Percentiles rank a stretch among this genome's conserved stretches.
phyloP scores from a whole-genome alignment of 1,284 basidiomycete species.

The Moniliella sp. region DNA sequence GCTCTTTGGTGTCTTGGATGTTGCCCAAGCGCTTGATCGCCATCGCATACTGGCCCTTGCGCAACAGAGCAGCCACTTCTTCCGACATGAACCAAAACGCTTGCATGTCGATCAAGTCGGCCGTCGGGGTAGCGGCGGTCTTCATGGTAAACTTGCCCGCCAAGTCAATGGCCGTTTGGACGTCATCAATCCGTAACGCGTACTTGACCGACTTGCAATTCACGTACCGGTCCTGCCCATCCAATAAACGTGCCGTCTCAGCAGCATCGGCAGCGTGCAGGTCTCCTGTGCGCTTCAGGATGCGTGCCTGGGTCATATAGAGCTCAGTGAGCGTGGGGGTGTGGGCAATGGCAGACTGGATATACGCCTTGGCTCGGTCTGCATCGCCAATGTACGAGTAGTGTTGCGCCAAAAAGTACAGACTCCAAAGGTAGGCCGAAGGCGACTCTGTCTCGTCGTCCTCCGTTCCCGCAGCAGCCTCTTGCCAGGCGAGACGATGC shows the following conservation, averaged over 20 bases:
- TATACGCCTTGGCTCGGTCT: conserved; percentile 45
- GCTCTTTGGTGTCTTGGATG: conserved; percentile 65
- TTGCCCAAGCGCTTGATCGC: conserved; percentile 70
- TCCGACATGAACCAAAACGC: conserved; percentile 68
- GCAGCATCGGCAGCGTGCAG: conserved; percentile 53
- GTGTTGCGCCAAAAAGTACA: conserved; percentile 85
- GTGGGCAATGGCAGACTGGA: conserved; percentile 51
- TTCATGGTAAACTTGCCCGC: conserved; percentile 27
- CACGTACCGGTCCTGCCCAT: conserved; percentile 84
- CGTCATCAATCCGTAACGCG: conserved; percentile 49
- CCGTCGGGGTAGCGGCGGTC: conserved; percentile 46
- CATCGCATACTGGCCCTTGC: conserved; percentile 48
- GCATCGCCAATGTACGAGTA: conserved; percentile 42
- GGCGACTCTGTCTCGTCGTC: conserved; percentile 45
- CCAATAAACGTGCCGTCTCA: conserved; percentile 62
- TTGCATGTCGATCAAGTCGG: conserved; percentile 88
- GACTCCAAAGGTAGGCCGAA: conserved; percentile 72
- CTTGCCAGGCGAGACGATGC: conserved; percentile 11
- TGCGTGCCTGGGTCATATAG: conserved; percentile 58
- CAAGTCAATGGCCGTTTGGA: conserved; percentile 38
- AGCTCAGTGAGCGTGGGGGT: conserved; percentile 86
- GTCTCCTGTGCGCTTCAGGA: conserved; percentile 71
- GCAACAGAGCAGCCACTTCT: conserved; percentile 52
- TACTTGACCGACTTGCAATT: conserved; percentile 91
- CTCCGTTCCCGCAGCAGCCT: neutral